phyloP scores from a whole-genome alignment of 192 early-diverging fungal species.

The Geranomyces variabilis region DNA sequence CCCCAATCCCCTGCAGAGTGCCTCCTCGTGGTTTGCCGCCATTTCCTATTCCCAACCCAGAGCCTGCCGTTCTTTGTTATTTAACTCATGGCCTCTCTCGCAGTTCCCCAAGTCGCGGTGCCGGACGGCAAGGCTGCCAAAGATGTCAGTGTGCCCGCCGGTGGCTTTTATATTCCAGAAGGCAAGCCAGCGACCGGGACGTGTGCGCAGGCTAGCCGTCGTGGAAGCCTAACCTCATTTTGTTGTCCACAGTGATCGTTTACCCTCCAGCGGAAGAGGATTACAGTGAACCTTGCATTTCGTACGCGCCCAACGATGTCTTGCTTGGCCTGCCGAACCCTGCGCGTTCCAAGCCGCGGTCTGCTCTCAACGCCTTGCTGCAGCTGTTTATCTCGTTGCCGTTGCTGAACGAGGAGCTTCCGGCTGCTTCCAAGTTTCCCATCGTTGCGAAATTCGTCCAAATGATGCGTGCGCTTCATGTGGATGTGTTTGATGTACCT shows the following conservation, averaged over 20 bases:
- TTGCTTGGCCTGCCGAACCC: constrained; percentile 25
- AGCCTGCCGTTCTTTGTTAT: no score
- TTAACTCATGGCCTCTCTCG: background rate
- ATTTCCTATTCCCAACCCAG: no score
- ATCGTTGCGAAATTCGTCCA: constrained; percentile 23
- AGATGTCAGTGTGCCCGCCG: background rate
- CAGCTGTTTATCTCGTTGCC: constrained; percentile 28
- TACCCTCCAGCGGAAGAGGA: constrained; percentile 38
- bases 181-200: background rate
- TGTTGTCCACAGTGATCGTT: constrained; percentile 20
- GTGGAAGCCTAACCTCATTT: no score
- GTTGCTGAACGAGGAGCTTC: constrained; percentile 35
- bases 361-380: constrained; percentile 36
- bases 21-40: no score
- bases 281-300: constrained; percentile 36
- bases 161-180: background rate
- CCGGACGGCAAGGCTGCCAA: constrained; percentile 2
- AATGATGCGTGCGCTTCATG: constrained; percentile 24
- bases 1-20: no score
- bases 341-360: background rate
- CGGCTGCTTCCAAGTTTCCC: constrained; percentile 9
- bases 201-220: no score
- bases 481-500: background rate
- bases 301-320: constrained; percentile 28
- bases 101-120: background rate